Evolutionary conservation across 208 protist species (phyloP).

Genomic region (Crithidia brevicula): DNA sequence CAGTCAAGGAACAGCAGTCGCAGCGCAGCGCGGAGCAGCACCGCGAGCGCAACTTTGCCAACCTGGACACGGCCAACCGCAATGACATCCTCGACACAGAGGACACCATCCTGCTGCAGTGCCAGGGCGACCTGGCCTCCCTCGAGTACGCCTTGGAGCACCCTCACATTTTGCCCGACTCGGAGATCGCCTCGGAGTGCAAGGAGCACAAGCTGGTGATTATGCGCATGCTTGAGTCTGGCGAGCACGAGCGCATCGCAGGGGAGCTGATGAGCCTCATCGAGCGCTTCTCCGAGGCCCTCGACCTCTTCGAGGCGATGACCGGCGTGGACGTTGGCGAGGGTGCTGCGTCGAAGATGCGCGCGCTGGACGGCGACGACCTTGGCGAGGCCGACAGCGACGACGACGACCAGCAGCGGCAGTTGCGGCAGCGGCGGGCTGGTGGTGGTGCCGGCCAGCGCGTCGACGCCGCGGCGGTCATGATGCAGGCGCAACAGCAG

Average conservation of each 20-base stretch:
- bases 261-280: constrained; percentile 85
- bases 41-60: constrained; percentile 43
- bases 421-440: constrained; percentile 46
- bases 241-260: constrained; percentile 70
- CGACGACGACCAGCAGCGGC: constrained; percentile 71
- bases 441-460: constrained; percentile 9
- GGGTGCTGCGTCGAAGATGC: constrained; percentile 60
- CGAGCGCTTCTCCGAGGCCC: constrained; percentile 75
- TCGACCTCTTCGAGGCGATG: constrained; percentile 89
- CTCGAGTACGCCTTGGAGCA: constrained; percentile 90
- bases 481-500: constrained; percentile 80
- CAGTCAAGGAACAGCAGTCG: constrained; percentile 40
- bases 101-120: constrained; percentile 79
- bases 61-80: constrained; percentile 38
- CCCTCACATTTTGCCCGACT: constrained; percentile 81
- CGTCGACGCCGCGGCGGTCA: constrained; percentile 46
- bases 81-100: constrained; percentile 69
- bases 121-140: constrained; percentile 85
- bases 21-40: constrained; percentile 19
- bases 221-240: constrained; percentile 84
- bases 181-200: constrained; percentile 82
- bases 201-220: constrained; percentile 80
- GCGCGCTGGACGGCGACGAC: constrained; percentile 58
- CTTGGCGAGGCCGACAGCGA: constrained; percentile 69
- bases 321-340: constrained; percentile 87